These are phyloP conservation scores for Fusarium sp. DNA, from an alignment of 2,329 filamentous ascomycete species.

Conservation along the genomic window DNA sequence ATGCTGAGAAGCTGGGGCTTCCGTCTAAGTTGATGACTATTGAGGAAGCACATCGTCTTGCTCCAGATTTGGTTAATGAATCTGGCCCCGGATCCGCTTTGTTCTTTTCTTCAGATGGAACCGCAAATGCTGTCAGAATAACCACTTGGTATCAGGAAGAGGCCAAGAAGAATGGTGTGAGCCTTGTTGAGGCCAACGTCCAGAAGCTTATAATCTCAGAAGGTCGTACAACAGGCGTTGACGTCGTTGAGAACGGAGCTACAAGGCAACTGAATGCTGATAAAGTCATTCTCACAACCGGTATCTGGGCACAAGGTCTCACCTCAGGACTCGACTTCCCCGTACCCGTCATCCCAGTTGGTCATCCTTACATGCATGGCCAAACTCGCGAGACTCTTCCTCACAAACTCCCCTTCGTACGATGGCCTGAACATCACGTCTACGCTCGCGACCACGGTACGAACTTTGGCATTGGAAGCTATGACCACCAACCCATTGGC, in stretches of 20 bases:
- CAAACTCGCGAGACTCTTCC: not conserved
- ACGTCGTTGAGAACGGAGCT: not conserved
- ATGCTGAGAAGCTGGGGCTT: slow-evolving; percentile 24
- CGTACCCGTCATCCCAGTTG: slow-evolving; percentile 41
- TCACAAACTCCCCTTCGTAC: slow-evolving; percentile 24
- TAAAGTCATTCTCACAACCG: slow-evolving; percentile 44
- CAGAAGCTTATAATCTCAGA: slow-evolving; percentile 3
- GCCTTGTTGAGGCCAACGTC: slow-evolving; percentile 26
- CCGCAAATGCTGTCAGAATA: slow-evolving; percentile 35
- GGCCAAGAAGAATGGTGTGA: slow-evolving; percentile 21
- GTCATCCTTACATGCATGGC: slow-evolving; percentile 42
- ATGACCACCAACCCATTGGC: slow-evolving; percentile 35
- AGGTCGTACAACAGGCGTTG: slow-evolving; percentile 19
- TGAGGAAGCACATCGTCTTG: slow-evolving; percentile 20
- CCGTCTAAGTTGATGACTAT: slow-evolving; percentile 24
- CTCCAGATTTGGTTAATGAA: slow-evolving; percentile 34
- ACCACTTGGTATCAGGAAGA: slow-evolving; percentile 35
- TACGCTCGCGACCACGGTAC: slow-evolving; percentile 43
- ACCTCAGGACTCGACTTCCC: slow-evolving; percentile 29
- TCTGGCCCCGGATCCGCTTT: slow-evolving; percentile 21
- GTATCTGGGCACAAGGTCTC: slow-evolving; percentile 43
- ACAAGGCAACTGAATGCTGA: slow-evolving; percentile 13
- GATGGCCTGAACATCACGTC: slow-evolving; percentile 43
- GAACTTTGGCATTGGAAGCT: slow-evolving; percentile 40
- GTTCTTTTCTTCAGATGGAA: slow-evolving; percentile 38